Base-by-base conservation (phyloP, 371 early-diverging fungal genomes). In the Mucor velutinosus region DNA sequence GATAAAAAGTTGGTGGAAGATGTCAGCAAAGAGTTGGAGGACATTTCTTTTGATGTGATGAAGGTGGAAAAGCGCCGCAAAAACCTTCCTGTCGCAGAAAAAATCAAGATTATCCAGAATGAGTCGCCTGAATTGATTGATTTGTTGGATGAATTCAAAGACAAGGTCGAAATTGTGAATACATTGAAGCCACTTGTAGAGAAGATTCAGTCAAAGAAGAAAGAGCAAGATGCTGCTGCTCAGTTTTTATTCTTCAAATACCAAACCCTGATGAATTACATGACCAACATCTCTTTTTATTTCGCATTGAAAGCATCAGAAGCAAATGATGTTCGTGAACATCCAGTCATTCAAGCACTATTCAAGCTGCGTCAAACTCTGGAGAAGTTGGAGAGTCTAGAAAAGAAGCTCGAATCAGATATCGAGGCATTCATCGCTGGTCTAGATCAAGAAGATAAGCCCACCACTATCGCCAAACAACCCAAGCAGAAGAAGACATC, bases 241-340 rank as follows among this genome's bases (percentile, higher is more conserved):
- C 69, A 85, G 33, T 86, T 86, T 59, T 39, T 86, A 14, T 73
- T 80, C 23, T 82, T 87, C 45, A 86, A 87, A 80, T 85, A 84
- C 80, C 84, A 83, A 60, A 66, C 78, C 1, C 55, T 79, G 23
- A 78, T 92, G 76, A 89, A 88, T 65, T 97, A 96, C 73, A 78
- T 96, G 70, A 92, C 90, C 66, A 97, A 97, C 68, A 86, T 96
- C 61, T 88, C 96, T 21, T 96, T 95, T 62, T 96, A 95, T 75
- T 83, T 97, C 62, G 87, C 87, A 1, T 71, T 94, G 53, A 93
- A 93, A 72, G 87, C 94, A 17, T 88, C 91, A 15, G 84, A 82
- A 6, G 49, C 83, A 0, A 72, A 76, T 14, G 81, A 87, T 61
- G 69, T 92, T 45, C 87, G 84, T 51, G 85, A 89, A 58, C 97